Evolutionary conservation across 176 grass and related monocot genomes (phyloP), one percentile per base, ranked within the genome.

Genomic region (Oryza rufipogon): DNA sequence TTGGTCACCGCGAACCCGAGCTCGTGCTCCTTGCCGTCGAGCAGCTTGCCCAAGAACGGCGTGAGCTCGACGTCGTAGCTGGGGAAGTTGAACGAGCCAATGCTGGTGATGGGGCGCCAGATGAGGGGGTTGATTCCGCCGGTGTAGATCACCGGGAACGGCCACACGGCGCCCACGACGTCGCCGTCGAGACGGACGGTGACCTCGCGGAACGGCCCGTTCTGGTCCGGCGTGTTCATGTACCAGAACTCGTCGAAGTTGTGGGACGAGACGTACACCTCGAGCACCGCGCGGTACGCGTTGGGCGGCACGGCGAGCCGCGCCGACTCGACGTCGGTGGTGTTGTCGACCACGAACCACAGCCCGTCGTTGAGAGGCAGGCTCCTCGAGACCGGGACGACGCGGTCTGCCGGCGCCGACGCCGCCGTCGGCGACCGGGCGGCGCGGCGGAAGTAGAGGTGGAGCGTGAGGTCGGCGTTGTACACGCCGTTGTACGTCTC

Each of bases 191-290:
- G 78, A 6, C 13, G 61, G 6, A 92, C 80, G 9, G 78, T 94
- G 68, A 99, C 91, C 87, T 96, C 96, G 17, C 96, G 92, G 81
- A 99, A 99, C 11, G 96, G 85, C 5, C 96, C 96, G 68, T 96
- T 92, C 44, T 92, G 86, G 25, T 94, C 76, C 9, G 96, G 93
- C 47, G 89, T 92, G 86, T 96, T 99, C 81, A 91, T 89, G 86
- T 99, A 99, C 96, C 96, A 99, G 87, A 94, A 99, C 82, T 98
- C 96, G 66, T 99, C 96, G 25, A 41, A 5, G 60, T 87, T 75
- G 89, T 99, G 96, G 9, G 86, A 94, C 9, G 96, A 95, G n/a
- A 99, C 80, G 39, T 96, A 99, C 4, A 96, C 96, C 87, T 99
- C 96, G 5, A 99, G 86, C 2, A 96, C 89, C 4, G 96, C 93